Base-by-base conservation (phyloP, 257 asterid species). In the Rhazya stricta region DNA sequence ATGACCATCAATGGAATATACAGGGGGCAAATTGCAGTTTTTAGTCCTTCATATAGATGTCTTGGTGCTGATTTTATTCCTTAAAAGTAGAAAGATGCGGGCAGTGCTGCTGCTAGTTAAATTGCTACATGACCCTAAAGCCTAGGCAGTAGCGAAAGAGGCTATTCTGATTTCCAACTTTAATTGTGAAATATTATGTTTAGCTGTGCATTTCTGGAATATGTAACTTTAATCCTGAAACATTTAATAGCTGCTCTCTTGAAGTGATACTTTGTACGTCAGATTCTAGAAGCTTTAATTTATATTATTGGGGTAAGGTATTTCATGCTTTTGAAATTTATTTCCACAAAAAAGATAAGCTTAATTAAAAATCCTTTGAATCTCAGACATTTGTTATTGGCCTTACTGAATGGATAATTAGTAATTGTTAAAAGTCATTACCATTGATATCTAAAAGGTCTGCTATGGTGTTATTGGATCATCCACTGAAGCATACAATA, bases 401-500 rank as follows among this genome's bases (percentile, higher is more conserved):
- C 54, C 54, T 25, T 6, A 68, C 19, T 46, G 45, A 66, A 43
- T 39, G 73, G 37, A 68, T 68, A 68, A 68, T 27, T 41, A 43
- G 21, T 3, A 2, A 34, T 25, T 41, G 23, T 25, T 27, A 43
- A 27, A 23, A 67, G 42, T 62, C 68, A 62, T 34, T 18, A 63
- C 45, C 9, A 2, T 34, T 32, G 15, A 34, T 34, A 34, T 34
- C 43, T 63, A 27, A 63, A 63, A 36, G 45, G 21, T 34, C 27
- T 63, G 27, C 67, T 21, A 30, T n/a, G 23, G 23, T 72, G 75
- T 37, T 5, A 19, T 11, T 72, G 67, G 53, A 71, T 37, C 76
- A 54, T 36, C 53, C 54, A 72, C 37, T 5, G 1, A 53, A 72
- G 76, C 29, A 72, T 9, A 23, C 15, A 37, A 45, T 39, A 7